phyloP scores from a whole-genome alignment of 371 early-diverging fungal species.

The Capillidium heterosporum region DNA sequence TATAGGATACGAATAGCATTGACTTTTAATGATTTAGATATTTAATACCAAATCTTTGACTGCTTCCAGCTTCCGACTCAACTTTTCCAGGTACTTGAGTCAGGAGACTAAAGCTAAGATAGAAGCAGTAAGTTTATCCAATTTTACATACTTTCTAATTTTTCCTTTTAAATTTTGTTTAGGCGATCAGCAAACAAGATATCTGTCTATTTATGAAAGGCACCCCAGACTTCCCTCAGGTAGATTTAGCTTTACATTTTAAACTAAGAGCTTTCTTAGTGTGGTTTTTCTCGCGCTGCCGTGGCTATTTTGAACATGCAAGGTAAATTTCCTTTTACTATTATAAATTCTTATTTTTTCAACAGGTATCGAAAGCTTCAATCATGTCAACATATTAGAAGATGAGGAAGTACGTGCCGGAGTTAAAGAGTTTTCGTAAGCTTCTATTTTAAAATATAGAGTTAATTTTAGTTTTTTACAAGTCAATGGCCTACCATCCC shows the following conservation, averaged over 20 bases:
- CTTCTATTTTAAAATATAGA: neutral
- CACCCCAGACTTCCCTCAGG: conserved; percentile 71
- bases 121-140: neutral
- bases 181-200: conserved; percentile 49
- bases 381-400: conserved; percentile 69
- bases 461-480: neutral
- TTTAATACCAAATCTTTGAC: no score
- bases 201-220: conserved; percentile 93
- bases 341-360: conserved; percentile 1
- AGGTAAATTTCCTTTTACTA: conserved; percentile 18
- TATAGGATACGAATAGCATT: no score
- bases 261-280: conserved; percentile 21
- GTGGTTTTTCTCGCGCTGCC: conserved; percentile 84
- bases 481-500: conserved; percentile 96
- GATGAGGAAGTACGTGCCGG: conserved; percentile 79
- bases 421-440: conserved; percentile 82
- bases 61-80: neutral
- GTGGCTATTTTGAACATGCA: conserved; percentile 76
- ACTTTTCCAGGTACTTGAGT: neutral
- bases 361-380: conserved; percentile 46
- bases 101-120: neutral
- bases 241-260: conserved; percentile 10
- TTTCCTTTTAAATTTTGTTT: neutral
- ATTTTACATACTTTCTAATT: neutral
- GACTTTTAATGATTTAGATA: no score